Evolutionary conservation across 2,329 filamentous ascomycete species (phyloP).

Genomic region (Pezicula neosporulosa): DNA sequence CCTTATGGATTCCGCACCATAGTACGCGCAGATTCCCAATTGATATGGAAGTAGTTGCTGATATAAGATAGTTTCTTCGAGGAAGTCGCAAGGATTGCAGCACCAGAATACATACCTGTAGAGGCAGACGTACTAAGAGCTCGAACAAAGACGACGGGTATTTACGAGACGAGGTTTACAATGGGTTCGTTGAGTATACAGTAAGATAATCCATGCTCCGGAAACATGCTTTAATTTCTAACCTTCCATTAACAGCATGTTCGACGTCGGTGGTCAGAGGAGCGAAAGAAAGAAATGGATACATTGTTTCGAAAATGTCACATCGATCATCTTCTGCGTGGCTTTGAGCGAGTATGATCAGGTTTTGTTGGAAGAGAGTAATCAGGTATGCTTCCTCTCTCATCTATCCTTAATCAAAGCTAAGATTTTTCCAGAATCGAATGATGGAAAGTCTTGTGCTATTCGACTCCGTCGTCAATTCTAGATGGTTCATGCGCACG

Average conservation of each 20-base stretch:
- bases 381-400: conserved; percentile 61
- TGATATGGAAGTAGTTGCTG: conserved; percentile 6
- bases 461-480: conserved; percentile 98
- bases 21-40: conserved; percentile 52
- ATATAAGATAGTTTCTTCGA: conserved; percentile 77
- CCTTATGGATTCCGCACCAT: conserved; percentile 97
- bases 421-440: conserved; percentile 65
- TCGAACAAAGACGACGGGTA: conserved; percentile 96
- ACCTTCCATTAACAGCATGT: conserved; percentile 67
- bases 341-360: conserved; percentile 98
- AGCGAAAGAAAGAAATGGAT: conserved; percentile 99
- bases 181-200: conserved; percentile 99
- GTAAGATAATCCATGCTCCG: conserved; percentile 53
- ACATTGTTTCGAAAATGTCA: conserved; percentile 99
- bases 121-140: conserved; percentile 95
- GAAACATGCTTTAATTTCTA: conserved; percentile 12
- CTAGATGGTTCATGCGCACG: conserved; percentile 97
- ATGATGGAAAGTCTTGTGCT: conserved; percentile 98
- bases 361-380: conserved; percentile 92
- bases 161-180: conserved; percentile 97
- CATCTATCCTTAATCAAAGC: neutral
- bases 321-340: conserved; percentile 98
- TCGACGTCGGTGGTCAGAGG: conserved; percentile 94
- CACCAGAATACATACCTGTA: conserved; percentile 81
- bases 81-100: conserved; percentile 80